Percentiles rank a stretch among this genome's conserved stretches.
Evolutionary conservation across 1,139 yeast species (phyloP).

Genomic region (Scheffersomyces insectosa): DNA sequence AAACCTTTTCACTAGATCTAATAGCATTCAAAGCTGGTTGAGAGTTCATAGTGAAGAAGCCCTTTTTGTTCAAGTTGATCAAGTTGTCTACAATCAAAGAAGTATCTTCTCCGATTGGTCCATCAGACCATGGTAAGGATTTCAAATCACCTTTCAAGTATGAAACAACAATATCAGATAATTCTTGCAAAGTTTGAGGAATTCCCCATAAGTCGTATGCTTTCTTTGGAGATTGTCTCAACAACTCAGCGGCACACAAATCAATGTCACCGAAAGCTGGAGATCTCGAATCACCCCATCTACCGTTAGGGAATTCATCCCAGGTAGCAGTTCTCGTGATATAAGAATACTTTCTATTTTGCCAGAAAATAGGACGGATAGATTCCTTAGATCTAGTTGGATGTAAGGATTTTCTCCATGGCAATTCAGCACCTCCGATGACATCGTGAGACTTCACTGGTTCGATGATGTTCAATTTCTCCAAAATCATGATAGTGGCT

Average conservation of each 20-base stretch:
- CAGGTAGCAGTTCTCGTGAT: conserved; percentile 88
- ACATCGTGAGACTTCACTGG: conserved; percentile 41
- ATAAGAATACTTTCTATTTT: conserved; percentile 87
- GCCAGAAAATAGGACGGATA: conserved; percentile 96
- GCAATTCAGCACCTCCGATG: conserved; percentile 50
- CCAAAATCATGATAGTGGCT: conserved; percentile 86
- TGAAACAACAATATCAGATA: conserved; percentile 59
- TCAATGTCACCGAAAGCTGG: conserved; percentile 92
- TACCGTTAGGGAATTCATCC: conserved; percentile 95
- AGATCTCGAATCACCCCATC: conserved; percentile 93
- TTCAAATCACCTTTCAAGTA: conserved; percentile 71
- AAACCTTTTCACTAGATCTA: conserved; percentile 65
- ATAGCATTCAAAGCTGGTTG: conserved; percentile 92
- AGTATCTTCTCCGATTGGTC: conserved; percentile 80
- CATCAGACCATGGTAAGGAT: conserved; percentile 95
- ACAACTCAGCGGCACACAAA: conserved; percentile 72
- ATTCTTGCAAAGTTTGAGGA: conserved; percentile 61
- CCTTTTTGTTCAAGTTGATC: conserved; percentile 60
- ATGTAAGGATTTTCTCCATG: conserved; percentile 89
- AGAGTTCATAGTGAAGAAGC: conserved; percentile 83
- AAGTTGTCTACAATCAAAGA: conserved; percentile 61
- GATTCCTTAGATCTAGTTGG: conserved; percentile 80
- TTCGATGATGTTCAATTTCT: conserved; percentile 62
- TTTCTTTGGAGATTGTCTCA: conserved; percentile 77
- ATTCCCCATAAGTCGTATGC: conserved; percentile 87